Conservation (phyloP, 2,329 filamentous ascomycete species). For the Xylariaceae sp. region DNA sequence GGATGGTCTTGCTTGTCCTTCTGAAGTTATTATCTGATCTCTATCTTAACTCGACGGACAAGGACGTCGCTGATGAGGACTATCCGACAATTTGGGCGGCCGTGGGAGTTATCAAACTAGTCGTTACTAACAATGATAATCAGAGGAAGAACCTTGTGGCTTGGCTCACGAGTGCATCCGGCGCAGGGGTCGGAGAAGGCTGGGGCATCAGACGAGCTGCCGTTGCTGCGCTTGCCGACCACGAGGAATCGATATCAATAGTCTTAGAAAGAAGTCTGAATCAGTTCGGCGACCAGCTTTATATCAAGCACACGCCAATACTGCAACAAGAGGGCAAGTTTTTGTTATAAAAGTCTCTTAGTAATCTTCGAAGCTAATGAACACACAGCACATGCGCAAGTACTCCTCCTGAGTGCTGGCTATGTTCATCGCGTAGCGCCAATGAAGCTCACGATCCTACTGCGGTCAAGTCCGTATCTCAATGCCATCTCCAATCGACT, state of each 20-base stretch:
- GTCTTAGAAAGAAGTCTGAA: slow-evolving; percentile 65
- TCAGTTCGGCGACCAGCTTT: slow-evolving; percentile 80
- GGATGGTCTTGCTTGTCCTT: slow-evolving; percentile 39
- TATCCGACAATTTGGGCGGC: slow-evolving; percentile 50
- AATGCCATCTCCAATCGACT: slow-evolving; percentile 81
- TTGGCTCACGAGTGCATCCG: slow-evolving; percentile 63
- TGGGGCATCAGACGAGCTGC: slow-evolving; percentile 65
- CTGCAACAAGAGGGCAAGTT: slow-evolving; percentile 80
- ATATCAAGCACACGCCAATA: slow-evolving; percentile 79
- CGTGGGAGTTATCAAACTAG: slow-evolving; percentile 50
- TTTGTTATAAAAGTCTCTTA: neutral
- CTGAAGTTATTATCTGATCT: slow-evolving; percentile 45
- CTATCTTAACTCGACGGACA: slow-evolving; percentile 38
- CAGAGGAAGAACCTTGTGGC: slow-evolving; percentile 53
- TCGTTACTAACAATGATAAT: slow-evolving; percentile 46
- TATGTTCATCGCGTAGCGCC: slow-evolving; percentile 66
- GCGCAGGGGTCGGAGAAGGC: slow-evolving; percentile 60
- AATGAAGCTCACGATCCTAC: slow-evolving; percentile 62
- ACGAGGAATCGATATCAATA: slow-evolving; percentile 47
- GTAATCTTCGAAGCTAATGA: slow-evolving; percentile 12
- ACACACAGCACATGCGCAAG: slow-evolving; percentile 66
- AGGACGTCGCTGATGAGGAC: slow-evolving; percentile 32
- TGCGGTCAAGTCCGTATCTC: slow-evolving; percentile 70
- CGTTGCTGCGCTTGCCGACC: slow-evolving; percentile 52
- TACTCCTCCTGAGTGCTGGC: slow-evolving; percentile 71